Conservation (phyloP, 2,329 filamentous ascomycete genomes). For the Dactylellina sp. region DNA sequence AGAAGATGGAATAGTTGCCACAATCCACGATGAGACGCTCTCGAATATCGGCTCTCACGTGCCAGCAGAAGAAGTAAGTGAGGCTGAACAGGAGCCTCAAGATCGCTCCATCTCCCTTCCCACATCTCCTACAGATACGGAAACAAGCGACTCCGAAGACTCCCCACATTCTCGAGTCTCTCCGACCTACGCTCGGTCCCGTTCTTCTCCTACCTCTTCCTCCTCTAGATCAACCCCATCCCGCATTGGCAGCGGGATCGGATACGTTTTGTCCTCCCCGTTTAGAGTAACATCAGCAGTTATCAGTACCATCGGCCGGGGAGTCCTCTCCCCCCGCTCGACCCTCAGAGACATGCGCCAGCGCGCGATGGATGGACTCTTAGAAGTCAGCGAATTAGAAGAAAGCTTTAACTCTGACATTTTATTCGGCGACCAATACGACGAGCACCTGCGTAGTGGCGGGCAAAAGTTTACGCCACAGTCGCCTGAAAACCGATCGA, state of each 20-base stretch:
- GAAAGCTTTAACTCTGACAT: slow-evolving; percentile 53
- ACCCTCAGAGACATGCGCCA: slow-evolving; percentile 47
- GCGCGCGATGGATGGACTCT: slow-evolving; percentile 52
- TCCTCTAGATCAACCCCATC: slow-evolving; percentile 33
- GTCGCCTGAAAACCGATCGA: slow-evolving; percentile 28
- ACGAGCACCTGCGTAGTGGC: slow-evolving; percentile 48
- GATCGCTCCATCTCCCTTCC: slow-evolving; percentile 19
- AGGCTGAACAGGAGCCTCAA: slow-evolving; percentile 31
- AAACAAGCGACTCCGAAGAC: slow-evolving; percentile 55
- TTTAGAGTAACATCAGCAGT: slow-evolving; percentile 47
- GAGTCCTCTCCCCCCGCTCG: slow-evolving; percentile 48
- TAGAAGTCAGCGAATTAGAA: slow-evolving; percentile 50
- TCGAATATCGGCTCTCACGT: slow-evolving; percentile 37
- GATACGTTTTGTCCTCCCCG: slow-evolving; percentile 52
- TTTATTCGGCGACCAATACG: slow-evolving; percentile 54
- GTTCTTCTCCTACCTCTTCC: slow-evolving; percentile 23
- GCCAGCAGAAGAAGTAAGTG: slow-evolving; percentile 51
- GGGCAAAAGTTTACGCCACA: slow-evolving; percentile 34
- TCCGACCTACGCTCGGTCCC: slow-evolving; percentile 8
- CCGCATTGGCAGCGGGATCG: slow-evolving; percentile 29
- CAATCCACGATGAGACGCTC: slow-evolving; percentile 43
- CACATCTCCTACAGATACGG: slow-evolving; percentile 54
- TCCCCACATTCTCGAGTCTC: slow-evolving; percentile 31
- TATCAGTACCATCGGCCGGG: slow-evolving; percentile 40
- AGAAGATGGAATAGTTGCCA: slow-evolving; percentile 44